A percentile compares a stretch with the other conserved stretches of the same genome.
These are phyloP conservation scores for Albizia julibrissin DNA, from an alignment of 306 rosid species.

Conservation along the genomic window DNA sequence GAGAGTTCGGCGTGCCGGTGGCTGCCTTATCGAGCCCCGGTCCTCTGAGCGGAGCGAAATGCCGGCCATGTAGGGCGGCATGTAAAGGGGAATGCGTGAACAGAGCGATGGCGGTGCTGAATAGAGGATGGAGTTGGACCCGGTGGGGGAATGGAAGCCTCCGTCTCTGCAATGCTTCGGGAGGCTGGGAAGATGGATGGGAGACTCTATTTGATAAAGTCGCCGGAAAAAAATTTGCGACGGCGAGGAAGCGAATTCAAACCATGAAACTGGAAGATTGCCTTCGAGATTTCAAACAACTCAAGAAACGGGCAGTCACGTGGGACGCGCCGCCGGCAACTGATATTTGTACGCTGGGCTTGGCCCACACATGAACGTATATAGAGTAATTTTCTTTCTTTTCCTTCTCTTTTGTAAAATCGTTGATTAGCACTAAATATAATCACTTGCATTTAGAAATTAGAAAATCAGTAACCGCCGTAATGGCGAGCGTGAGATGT, in stretches of 20 bases:
- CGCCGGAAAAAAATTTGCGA: constrained; percentile 46
- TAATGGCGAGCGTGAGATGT: not conserved
- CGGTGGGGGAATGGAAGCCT: constrained; percentile 58
- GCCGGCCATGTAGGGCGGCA: constrained; percentile 70
- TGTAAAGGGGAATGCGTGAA: constrained; percentile 64
- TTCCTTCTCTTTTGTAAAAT: not conserved
- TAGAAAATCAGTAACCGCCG: not conserved
- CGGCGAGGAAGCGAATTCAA: constrained; percentile 39
- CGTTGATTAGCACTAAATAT: too few relatives aligned
- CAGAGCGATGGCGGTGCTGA: constrained; percentile 42
- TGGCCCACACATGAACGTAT: not conserved
- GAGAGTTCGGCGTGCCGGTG: constrained; percentile 74
- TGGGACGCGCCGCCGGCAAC: constrained; percentile 65
- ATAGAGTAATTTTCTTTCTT: not conserved
- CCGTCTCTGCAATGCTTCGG: constrained; percentile 63
- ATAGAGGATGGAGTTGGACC: constrained; percentile 85
- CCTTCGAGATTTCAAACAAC: constrained; percentile 36
- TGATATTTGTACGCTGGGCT: constrained; percentile 54
- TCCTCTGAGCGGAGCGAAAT: constrained; percentile 80
- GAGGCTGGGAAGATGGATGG: constrained; percentile 71
- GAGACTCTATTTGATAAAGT: constrained; percentile 51
- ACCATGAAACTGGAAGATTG: constrained; percentile 44
- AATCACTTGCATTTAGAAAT: not conserved
- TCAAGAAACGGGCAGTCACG: constrained; percentile 38
- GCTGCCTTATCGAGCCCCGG: constrained; percentile 75